Percentiles rank a stretch among this genome's conserved stretches.
phyloP scores from a whole-genome alignment of 106 monocot species.

The Alisma plantagoaquatica region DNA sequence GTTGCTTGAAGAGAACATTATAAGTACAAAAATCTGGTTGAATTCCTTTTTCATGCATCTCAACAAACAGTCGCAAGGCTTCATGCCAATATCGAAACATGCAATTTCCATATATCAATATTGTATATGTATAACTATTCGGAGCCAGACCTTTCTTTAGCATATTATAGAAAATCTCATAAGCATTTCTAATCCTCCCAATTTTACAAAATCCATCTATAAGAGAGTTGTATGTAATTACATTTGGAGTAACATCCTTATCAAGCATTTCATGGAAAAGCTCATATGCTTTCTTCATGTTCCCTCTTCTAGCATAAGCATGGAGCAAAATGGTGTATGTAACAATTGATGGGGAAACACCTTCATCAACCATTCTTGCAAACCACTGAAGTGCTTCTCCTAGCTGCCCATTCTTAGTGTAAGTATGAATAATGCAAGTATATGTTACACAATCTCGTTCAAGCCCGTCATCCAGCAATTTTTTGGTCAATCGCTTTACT shows the following conservation, averaged over 20 bases:
- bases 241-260: slow-evolving; percentile 42
- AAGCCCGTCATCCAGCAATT: slow-evolving; percentile 52
- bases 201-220: slow-evolving; percentile 73
- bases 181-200: slow-evolving; percentile 30
- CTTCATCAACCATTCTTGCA: slow-evolving; percentile 35
- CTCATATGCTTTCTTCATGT: slow-evolving; percentile 29
- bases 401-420: slow-evolving; percentile 34
- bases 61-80: slow-evolving; percentile 51
- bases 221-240: slow-evolving; percentile 79
- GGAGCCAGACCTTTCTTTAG: slow-evolving; percentile 58
- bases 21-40: slow-evolving; percentile 53
- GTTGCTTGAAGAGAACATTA: slow-evolving; percentile 45
- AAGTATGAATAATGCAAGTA: slow-evolving; percentile 85
- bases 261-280: slow-evolving; percentile 46
- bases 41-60: slow-evolving; percentile 64
- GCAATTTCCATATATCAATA: slow-evolving; percentile 62
- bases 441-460: slow-evolving; percentile 73
- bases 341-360: slow-evolving; percentile 54
- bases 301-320: slow-evolving; percentile 45
- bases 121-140: slow-evolving; percentile 81
- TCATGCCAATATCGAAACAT: slow-evolving; percentile 51
- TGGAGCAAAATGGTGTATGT: slow-evolving; percentile 84
- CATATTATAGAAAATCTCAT: slow-evolving; percentile 63
- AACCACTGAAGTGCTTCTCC: slow-evolving; percentile 31
- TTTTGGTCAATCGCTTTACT: slow-evolving; percentile 31